Evolutionary conservation across 176 grass and related monocot species (phyloP).

Genomic region (Oryza rufipogon): DNA sequence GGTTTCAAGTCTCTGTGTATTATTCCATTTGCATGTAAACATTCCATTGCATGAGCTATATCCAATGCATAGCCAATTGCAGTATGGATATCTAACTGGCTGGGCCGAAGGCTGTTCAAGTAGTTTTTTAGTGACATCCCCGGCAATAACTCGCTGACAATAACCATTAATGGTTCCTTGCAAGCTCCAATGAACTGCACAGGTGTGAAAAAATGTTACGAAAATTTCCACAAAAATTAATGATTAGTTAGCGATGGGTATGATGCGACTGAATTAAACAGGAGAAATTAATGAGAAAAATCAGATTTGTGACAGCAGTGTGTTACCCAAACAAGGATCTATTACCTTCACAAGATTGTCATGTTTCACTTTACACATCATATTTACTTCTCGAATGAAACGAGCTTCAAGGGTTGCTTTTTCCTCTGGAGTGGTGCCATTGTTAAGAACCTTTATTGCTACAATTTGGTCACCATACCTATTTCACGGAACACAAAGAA

Average conservation of each 20-base stretch:
- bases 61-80: conserved; percentile 82
- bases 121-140: conserved; percentile 91
- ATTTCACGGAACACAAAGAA: conserved; percentile 24
- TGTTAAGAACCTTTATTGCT: conserved; percentile 92
- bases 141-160: conserved; percentile 85
- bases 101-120: conserved; percentile 80
- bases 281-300: background rate
- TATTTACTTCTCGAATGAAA: conserved; percentile 93
- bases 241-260: background rate
- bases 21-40: conserved; percentile 92
- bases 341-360: conserved; percentile 96
- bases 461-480: conserved; percentile 90
- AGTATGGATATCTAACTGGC: conserved; percentile 64
- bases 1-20: conserved; percentile 99
- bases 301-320: background rate
- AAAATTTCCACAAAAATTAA: background rate
- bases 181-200: conserved; percentile 91
- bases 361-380: conserved; percentile 95
- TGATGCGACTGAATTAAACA: background rate
- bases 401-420: conserved; percentile 77
- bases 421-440: conserved; percentile 65
- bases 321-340: conserved; percentile 24
- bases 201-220: conserved; percentile 13
- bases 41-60: conserved; percentile 97
- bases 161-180: conserved; percentile 98